phyloP scores from a whole-genome alignment of 73 alveolate species.

The Paramecium biaurelia region DNA sequence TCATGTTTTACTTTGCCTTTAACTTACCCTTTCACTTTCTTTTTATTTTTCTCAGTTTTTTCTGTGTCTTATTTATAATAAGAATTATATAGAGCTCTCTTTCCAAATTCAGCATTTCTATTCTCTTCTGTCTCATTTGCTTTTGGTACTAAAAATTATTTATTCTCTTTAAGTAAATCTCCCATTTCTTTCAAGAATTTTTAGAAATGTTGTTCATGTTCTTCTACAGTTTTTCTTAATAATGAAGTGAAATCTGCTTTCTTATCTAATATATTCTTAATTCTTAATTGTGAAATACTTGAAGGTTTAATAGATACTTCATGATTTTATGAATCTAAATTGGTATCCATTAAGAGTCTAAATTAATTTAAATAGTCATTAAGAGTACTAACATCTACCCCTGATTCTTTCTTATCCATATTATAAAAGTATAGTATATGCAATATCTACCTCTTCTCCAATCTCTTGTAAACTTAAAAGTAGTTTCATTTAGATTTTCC shows the following conservation, averaged over 20 bases:
- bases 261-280: constrained; percentile 19
- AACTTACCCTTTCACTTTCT: not conserved
- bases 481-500: constrained; percentile 42
- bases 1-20: constrained; percentile 22
- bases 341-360: not conserved
- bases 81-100: constrained; percentile 37
- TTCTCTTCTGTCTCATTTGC: constrained; percentile 44
- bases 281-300: not conserved
- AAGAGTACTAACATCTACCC: too few relatives aligned
- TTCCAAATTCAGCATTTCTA: constrained; percentile 23
- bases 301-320: not conserved
- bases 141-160: constrained; percentile 20
- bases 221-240: constrained; percentile 43
- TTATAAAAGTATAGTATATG: too few relatives aligned
- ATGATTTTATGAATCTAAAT: not conserved
- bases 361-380: too few relatives aligned
- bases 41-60: not conserved
- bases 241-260: constrained; percentile 35
- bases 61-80: constrained; percentile 19
- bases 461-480: too few relatives aligned
- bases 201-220: constrained; percentile 30
- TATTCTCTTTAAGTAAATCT: constrained; percentile 40
- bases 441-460: too few relatives aligned
- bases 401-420: too few relatives aligned
- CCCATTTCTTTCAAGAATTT: constrained; percentile 48